Evolutionary conservation across 768 basidiomycete genomes (phyloP).

Genomic region (Russula emetica): DNA sequence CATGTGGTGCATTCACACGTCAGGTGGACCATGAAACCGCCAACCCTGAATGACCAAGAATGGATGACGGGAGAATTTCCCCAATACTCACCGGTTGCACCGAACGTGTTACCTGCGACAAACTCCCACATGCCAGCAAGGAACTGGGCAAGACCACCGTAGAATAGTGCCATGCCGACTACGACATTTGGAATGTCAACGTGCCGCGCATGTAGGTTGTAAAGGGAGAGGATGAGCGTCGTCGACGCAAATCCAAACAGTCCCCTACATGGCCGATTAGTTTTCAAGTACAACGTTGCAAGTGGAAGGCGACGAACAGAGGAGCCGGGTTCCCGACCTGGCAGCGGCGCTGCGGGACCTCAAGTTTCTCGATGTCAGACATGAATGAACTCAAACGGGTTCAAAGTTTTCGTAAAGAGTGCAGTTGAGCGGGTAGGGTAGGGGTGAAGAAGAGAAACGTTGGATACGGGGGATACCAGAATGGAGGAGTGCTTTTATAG

Average conservation of each 20-base stretch:
- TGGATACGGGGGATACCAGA: no score
- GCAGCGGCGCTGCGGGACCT: slow-evolving; percentile 17
- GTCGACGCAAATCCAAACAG: slow-evolving; percentile 83
- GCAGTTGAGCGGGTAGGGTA: no score
- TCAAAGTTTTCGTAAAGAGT: neutral
- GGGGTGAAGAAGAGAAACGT: neutral
- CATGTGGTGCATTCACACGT: neutral
- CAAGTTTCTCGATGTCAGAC: slow-evolving; percentile 38
- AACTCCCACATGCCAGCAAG: slow-evolving; percentile 82
- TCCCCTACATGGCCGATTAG: slow-evolving; percentile 56
- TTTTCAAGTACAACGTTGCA: slow-evolving; percentile 44
- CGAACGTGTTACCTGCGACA: slow-evolving; percentile 58
- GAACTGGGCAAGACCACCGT: slow-evolving; percentile 81
- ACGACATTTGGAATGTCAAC: slow-evolving; percentile 62
- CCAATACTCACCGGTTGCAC: slow-evolving; percentile 59
- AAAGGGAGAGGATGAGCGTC: slow-evolving; percentile 73
- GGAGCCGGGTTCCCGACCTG: slow-evolving; percentile 60
- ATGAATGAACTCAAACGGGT: slow-evolving; percentile 25
- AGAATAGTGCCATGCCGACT: slow-evolving; percentile 82
- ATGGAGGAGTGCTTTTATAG: no score
- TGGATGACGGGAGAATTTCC: neutral
- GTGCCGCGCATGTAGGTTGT: slow-evolving; percentile 58
- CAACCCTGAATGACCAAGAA: neutral
- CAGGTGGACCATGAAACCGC: no score
- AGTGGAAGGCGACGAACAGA: slow-evolving; percentile 38